Conservation (phyloP, 345 rosid genomes). For the Lenwebbia sp. region DNA sequence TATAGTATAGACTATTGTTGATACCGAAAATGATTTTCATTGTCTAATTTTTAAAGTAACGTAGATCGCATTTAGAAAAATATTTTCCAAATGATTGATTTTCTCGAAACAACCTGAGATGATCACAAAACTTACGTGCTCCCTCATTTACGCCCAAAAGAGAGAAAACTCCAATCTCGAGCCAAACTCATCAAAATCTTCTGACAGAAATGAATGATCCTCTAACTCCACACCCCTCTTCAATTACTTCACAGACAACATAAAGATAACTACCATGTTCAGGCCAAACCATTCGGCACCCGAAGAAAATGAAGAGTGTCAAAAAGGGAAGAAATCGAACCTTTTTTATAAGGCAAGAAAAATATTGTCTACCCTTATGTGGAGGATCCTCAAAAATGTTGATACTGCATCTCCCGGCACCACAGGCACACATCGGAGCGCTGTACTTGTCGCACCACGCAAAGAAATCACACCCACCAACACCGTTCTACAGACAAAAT, state of each 20-base stretch:
- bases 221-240: not conserved
- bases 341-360: conserved; percentile 20
- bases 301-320: not conserved
- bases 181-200: not conserved
- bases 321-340: not conserved
- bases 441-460: conserved; percentile 22
- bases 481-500: not conserved
- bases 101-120: not conserved
- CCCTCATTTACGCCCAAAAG: not conserved
- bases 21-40: not conserved
- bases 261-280: not conserved
- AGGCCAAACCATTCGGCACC: not conserved
- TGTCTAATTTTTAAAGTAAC: not conserved
- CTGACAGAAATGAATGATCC: not conserved
- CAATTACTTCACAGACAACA: not conserved
- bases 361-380: conserved; percentile 1
- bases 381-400: not conserved
- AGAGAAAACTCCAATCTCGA: not conserved
- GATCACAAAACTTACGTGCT: not conserved
- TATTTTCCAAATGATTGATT: not conserved
- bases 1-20: not conserved
- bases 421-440: conserved; percentile 22
- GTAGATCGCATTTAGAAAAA: not conserved
- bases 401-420: conserved; percentile 27
- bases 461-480: conserved; percentile 6